Percentiles rank a stretch among this genome's conserved stretches.
Conservation (phyloP, 148 eudicot genomes). For the Dysphania ambrosioides region DNA sequence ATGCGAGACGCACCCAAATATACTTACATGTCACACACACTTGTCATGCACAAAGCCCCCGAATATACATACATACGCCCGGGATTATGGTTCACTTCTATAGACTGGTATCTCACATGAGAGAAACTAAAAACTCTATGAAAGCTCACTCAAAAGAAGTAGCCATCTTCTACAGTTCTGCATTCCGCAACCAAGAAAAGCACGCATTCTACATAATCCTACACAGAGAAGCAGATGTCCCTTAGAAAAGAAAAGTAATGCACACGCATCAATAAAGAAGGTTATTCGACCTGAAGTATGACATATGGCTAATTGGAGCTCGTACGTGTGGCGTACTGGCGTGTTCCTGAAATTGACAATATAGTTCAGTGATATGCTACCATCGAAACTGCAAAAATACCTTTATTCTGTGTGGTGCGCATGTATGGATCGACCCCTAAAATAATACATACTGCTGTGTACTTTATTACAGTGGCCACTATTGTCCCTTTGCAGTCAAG, state of each 20-base stretch:
- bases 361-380: too few species aligned
- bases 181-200: neutral
- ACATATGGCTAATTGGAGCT: neutral
- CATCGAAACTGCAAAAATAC: too few species aligned
- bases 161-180: neutral
- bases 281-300: neutral
- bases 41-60: too few species aligned
- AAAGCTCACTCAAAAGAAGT: neutral
- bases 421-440: slow-evolving; percentile 7
- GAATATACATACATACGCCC: too few species aligned
- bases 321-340: neutral
- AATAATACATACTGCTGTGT: too few species aligned
- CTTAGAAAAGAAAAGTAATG: neutral
- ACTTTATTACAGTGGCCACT: too few species aligned
- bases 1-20: too few species aligned
- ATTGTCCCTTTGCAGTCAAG: slow-evolving; percentile 2
- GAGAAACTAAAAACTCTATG: too few species aligned
- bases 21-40: too few species aligned
- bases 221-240: neutral
- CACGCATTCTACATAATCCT: neutral
- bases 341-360: neutral
- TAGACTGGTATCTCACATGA: too few species aligned
- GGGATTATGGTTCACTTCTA: too few species aligned
- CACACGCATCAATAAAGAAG: neutral
- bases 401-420: neutral